Base-by-base conservation (phyloP, 495 filamentous ascomycete genomes). In the Paragyromitra xinjiangensis region DNA sequence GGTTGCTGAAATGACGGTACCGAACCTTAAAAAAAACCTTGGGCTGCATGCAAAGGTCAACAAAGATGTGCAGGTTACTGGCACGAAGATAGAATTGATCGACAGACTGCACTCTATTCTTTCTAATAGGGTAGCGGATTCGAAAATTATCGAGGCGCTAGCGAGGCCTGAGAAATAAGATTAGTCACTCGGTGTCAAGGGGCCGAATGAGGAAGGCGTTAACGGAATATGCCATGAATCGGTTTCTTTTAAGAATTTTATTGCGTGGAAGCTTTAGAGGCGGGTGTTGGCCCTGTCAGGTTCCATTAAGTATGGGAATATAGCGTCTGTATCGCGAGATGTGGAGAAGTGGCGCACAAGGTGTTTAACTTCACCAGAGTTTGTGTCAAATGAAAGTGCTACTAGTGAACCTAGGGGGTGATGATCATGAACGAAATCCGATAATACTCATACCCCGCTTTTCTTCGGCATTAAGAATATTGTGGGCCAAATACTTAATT, bases 1-100 rank as follows among this genome's bases (percentile, higher is more conserved):
- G 14, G 78, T 84, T 40, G 58, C 64, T 14, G 65, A 64, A 45
- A 73, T 82, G 72, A 78, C 63, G 19, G 26, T 81, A 58, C 42
- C 44, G n/a, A 71, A 66, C 45, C 58, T 84, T 19, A 84, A 83
- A 71, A 81, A 37, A 34, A 84, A 84, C 29, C 80, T 84, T 0
- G 80, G 83, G 50, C 42, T 84, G 22, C 83, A 84, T 77, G 63
- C 73, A 55, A 73, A 70, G 59, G 70, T 37, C n/a, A 83, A 81
- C 37, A 80, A 64, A 62, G 81, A 81, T 71, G 67, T 84, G 14
- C 73, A 72, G 42, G 53, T 77, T 22, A 79, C 71, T 11, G 83
- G 83, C 16, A 76, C 69, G 8, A 84, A 82, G 64, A 56, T 71
- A n/a, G 83, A 84, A 19, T 40, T 81, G 40, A 56, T 77, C 6